Base-by-base conservation (phyloP, 352 stramenopile genomes). In the Globisporangium barbulae region DNA sequence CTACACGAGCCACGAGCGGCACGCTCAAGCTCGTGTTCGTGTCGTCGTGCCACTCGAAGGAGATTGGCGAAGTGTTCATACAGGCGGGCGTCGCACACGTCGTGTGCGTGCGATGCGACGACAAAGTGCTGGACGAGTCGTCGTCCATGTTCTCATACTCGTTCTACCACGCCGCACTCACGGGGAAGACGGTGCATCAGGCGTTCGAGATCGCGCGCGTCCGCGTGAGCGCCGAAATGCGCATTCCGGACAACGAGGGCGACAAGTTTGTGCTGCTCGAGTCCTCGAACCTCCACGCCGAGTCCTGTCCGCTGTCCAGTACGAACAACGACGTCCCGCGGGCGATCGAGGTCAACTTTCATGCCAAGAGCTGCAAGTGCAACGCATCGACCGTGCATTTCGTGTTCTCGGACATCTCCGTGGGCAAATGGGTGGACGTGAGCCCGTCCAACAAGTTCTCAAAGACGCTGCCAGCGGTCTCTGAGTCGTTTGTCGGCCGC, bases 1-100 rank as follows among this genome's bases (percentile, higher is more conserved):
- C 53, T 61, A 42, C 74, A n/a, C 70, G 76, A 17, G 64, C 69
- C 10, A 15, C 68, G 1, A 69, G 68, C 25, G 70, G 74, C 12
- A 87, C 78, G 5, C 71, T 93, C 39, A 93, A 91, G 65, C 69
- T 93, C 22, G 82, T 93, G 5, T 90, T 93, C 63, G 85, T 93
- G 41, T 93, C 85, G 30, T 91, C 82, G 1, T 93, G 85, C 62
- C 79, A 93, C 55, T 93, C 85, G 15, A 75, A 66, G 28, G 82
- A 89, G 53, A 81, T 93, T n/a, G 85, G 85, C 35, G 79, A 85
- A 61, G 82, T 93, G 7, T 93, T 93, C 53, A 83, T 93, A 30
- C 77, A 88, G 57, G 85, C 85, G 5, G 85, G 85, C 4, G 85
- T 91, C 7, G 71, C 79, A 6, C 83, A 93, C 62, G 85, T 93